A percentile compares a stretch with the other conserved stretches of the same genome.
These are phyloP conservation scores for Hypoxylon sp. DNA, from an alignment of 2,329 filamentous ascomycete species.

Conservation along the genomic window DNA sequence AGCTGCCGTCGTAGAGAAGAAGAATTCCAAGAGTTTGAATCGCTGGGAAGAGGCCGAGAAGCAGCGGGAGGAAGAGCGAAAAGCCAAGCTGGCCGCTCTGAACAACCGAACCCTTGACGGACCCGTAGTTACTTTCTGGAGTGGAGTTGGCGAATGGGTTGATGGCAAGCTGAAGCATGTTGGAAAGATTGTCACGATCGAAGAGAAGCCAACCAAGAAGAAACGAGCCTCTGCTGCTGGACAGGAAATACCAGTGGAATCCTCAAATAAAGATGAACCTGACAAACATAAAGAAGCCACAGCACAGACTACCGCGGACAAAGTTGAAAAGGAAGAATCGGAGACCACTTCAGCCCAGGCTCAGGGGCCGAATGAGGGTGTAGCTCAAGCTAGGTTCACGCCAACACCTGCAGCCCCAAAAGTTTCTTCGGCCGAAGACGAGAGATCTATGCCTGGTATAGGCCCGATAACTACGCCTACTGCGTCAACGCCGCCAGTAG, in stretches of 20 bases:
- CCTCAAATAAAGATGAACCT: slow-evolving; percentile 45
- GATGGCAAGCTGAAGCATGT: slow-evolving; percentile 80
- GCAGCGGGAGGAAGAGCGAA: slow-evolving; percentile 84
- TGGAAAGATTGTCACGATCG: slow-evolving; percentile 73
- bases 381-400: background rate
- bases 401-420: slow-evolving; percentile 6
- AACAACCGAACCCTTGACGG: slow-evolving; percentile 89
- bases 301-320: slow-evolving; percentile 27
- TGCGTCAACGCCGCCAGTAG: slow-evolving; percentile 18
- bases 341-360: slow-evolving; percentile 11
- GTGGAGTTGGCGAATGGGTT: slow-evolving; percentile 86
- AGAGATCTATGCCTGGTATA: slow-evolving; percentile 15
- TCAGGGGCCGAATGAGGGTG: slow-evolving; percentile 10
- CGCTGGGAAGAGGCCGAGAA: slow-evolving; percentile 95
- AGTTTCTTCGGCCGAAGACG: slow-evolving; percentile 7
- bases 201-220: slow-evolving; percentile 67
- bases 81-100: slow-evolving; percentile 85
- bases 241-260: slow-evolving; percentile 37
- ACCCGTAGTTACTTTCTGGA: slow-evolving; percentile 92
- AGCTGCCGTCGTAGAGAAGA: slow-evolving; percentile 84
- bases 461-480: slow-evolving; percentile 6
- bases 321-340: slow-evolving; percentile 22
- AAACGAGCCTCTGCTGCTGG: slow-evolving; percentile 60
- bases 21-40: slow-evolving; percentile 90
- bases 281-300: slow-evolving; percentile 28